Conservation (phyloP, 1,284 basidiomycete genomes). For the Taiwanofungus camphoratus region DNA sequence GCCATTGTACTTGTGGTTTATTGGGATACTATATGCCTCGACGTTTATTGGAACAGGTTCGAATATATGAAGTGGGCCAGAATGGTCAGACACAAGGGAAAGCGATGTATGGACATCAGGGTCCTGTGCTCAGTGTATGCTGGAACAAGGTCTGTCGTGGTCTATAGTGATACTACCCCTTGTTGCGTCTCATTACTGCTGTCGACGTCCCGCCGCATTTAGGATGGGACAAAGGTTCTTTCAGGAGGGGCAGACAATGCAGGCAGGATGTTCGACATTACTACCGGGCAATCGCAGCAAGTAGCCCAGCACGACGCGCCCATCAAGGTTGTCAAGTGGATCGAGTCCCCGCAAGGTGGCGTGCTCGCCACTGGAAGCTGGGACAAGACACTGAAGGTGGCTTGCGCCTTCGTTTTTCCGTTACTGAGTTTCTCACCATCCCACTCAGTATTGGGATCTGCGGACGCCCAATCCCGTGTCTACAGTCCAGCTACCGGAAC, state of each 20-base stretch:
- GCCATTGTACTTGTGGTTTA: conserved; percentile 16
- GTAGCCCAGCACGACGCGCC: conserved; percentile 84
- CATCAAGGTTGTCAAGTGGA: conserved; percentile 72
- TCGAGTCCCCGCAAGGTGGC: conserved; percentile 63
- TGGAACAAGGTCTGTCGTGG: conserved; percentile 66
- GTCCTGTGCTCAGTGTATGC: conserved; percentile 74
- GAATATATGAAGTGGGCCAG: conserved; percentile 56
- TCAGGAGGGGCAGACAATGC: conserved; percentile 87
- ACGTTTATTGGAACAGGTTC: conserved; percentile 35
- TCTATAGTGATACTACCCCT: not conserved
- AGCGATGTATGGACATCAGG: conserved; percentile 81
- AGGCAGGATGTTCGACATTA: conserved; percentile 76
- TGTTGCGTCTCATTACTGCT: too few species aligned
- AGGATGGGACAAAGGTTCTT: conserved; percentile 80
- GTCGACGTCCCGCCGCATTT: not conserved
- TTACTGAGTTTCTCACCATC: not conserved
- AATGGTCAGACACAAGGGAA: conserved; percentile 66
- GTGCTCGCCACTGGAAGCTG: conserved; percentile 85
- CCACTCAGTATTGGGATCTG: conserved; percentile 84
- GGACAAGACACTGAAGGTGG: conserved; percentile 87
- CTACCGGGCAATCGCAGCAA: conserved; percentile 65
- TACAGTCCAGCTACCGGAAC: conserved; percentile 78
- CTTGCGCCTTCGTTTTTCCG: conserved; percentile 5
- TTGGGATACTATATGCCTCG: not conserved
- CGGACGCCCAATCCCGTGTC: conserved; percentile 70